A percentile compares a stretch with the other conserved stretches of the same genome.
Conservation (phyloP, 2,329 filamentous ascomycete genomes). For the Geosmithia putterillii region DNA sequence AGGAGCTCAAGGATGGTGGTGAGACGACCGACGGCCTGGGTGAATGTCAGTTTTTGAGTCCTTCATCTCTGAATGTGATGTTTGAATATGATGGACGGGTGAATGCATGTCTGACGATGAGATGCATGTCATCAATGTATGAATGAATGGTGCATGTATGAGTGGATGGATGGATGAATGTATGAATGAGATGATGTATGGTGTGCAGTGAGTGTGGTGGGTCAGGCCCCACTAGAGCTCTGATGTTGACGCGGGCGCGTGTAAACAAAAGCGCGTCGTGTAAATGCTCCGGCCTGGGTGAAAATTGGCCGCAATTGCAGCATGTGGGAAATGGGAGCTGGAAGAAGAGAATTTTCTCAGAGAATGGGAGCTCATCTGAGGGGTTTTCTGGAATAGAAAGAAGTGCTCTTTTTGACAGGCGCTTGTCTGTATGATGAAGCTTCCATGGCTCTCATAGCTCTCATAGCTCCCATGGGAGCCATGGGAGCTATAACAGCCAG, state of each 20-base stretch:
- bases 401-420: too few species aligned
- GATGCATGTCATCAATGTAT: too few species aligned
- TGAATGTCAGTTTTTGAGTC: neutral
- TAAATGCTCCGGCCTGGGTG: neutral
- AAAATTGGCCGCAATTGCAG: neutral
- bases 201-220: neutral
- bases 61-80: too few species aligned
- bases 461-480: neutral
- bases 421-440: too few species aligned
- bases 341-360: neutral
- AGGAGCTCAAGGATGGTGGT: constrained; percentile 70
- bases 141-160: too few species aligned
- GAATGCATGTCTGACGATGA: too few species aligned
- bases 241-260: neutral
- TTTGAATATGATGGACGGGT: too few species aligned
- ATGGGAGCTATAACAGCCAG: neutral
- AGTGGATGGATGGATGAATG: too few species aligned
- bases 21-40: constrained; percentile 47
- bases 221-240: neutral
- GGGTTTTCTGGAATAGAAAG: too few species aligned
- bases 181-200: neutral
- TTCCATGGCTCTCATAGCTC: neutral
- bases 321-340: neutral
- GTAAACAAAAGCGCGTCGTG: neutral
- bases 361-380: too few species aligned